phyloP scores from a whole-genome alignment of 2,329 filamentous ascomycete genomes.

The Pseudodiploospora longispora region DNA sequence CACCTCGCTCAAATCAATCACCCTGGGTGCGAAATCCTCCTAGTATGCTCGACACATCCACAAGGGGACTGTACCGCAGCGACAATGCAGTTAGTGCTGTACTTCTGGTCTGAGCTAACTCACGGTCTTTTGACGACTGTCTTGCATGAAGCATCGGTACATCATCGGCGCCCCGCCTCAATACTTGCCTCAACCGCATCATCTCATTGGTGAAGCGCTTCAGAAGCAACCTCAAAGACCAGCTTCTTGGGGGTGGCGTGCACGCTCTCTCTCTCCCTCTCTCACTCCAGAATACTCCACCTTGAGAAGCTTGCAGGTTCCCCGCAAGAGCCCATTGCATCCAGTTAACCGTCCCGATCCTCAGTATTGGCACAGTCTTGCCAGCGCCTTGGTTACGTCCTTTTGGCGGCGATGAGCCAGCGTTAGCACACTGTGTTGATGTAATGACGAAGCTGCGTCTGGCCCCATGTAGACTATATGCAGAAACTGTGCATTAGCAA shows the following conservation, averaged over 20 bases:
- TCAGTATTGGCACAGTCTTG: slow-evolving; percentile 10
- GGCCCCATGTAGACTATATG: not conserved
- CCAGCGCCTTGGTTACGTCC: not conserved
- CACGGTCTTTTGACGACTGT: not conserved
- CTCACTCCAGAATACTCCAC: not conserved
- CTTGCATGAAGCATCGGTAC: slow-evolving; percentile 8
- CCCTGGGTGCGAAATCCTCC: no score
- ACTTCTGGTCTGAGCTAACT: no score
- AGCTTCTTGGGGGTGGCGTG: no score
- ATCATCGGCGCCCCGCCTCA: slow-evolving; percentile 6
- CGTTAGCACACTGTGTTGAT: slow-evolving; percentile 4
- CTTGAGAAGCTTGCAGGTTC: slow-evolving; percentile 4
- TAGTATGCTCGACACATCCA: no score
- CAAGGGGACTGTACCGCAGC: no score
- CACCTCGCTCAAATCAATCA: no score
- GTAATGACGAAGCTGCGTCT: slow-evolving; percentile 3
- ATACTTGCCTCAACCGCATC: no score
- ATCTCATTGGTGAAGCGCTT: no score
- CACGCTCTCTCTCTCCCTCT: no score
- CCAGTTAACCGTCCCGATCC: slow-evolving; percentile 11
- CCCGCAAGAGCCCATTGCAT: slow-evolving; percentile 8
- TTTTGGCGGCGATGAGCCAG: no score
- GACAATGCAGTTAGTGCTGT: no score
- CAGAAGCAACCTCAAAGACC: no score
- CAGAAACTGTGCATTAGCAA: not conserved